Base-by-base conservation (phyloP, 2,329 filamentous ascomycete genomes). In the Fusarium protoensiforme region DNA sequence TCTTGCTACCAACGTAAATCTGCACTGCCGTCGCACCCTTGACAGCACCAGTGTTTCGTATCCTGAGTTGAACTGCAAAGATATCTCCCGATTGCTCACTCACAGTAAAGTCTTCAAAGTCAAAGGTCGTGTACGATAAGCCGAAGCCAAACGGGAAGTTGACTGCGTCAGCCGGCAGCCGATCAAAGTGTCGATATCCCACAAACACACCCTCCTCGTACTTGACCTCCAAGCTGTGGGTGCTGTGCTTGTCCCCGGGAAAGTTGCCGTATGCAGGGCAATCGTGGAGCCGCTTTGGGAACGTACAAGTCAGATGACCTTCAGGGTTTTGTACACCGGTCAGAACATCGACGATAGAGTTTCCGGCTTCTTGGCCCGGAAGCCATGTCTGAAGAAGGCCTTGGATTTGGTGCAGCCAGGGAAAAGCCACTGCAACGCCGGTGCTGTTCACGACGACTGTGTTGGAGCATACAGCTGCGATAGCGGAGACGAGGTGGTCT, bases 121-220 rank as follows among this genome's bases (percentile, higher is more conserved):
- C 24, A 92, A 83, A 39, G 88, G 73, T 67, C 3, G 77, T 78
- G 61, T 78, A 78, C 0, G 77, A 78, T 18, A 78, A 70, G 63
- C 77, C 92, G 76, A 92, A 88, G 9, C 92, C 91, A 74, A 93
- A 93, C 53, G 90, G 85, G 80, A 93, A 93, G 27, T 89, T 86
- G 0, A 90, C 85, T 13, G 86, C 84, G n/a, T 89, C 86, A 41
- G 86, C 83, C 2, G 85, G 84, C 14, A 80, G 61, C 71, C 89
- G 91, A 75, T 93, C 91, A 76, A 92, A 93, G 81, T 90, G 78
- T 89, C 91, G 85, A 79, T 93, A 93, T 1, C 92, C 92, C 41
- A 93, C 85, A 77, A 91, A 93, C 51, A 93, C 86, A 54, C 91
- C 92, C 79, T 93, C 92, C n/a, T 89, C 90, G 73, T 93, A 93